phyloP scores from a whole-genome alignment of 2,329 filamentous ascomycete genomes.

The Phoma sp. region DNA sequence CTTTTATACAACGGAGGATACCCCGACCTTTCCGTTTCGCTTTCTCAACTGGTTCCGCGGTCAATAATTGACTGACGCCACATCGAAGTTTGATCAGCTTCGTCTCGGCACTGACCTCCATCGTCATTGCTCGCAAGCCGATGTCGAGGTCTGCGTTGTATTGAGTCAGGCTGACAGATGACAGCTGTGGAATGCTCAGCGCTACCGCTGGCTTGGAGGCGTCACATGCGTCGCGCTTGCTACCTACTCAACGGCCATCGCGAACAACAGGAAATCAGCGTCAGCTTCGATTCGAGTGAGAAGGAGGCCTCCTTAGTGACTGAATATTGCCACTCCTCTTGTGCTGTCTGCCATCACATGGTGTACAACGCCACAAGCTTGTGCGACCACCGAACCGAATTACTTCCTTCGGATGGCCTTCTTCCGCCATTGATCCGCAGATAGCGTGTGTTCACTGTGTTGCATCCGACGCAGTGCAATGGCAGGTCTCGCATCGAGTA shows the following conservation, averaged over 20 bases:
- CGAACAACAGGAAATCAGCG: background rate
- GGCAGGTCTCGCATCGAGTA: background rate
- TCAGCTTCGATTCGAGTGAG: background rate
- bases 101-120: background rate
- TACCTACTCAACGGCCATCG: background rate
- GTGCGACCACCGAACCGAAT: background rate
- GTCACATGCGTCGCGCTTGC: background rate
- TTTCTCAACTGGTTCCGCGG: constrained; percentile 13
- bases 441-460: background rate
- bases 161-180: constrained; percentile 31
- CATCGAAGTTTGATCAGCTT: constrained; percentile 3
- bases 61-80: constrained; percentile 13
- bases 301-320: background rate
- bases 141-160: constrained; percentile 1
- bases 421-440: background rate
- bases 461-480: background rate
- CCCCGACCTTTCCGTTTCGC: constrained; percentile 14
- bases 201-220: background rate
- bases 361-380: background rate
- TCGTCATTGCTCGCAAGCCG: constrained; percentile 2
- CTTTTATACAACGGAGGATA: constrained; percentile 14
- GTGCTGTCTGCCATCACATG: background rate
- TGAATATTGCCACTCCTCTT: background rate
- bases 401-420: background rate
- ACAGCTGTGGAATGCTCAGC: constrained; percentile 19